These are phyloP conservation scores for Capsicum pubescens DNA, from an alignment of 257 asterid species.

Conservation along the genomic window DNA sequence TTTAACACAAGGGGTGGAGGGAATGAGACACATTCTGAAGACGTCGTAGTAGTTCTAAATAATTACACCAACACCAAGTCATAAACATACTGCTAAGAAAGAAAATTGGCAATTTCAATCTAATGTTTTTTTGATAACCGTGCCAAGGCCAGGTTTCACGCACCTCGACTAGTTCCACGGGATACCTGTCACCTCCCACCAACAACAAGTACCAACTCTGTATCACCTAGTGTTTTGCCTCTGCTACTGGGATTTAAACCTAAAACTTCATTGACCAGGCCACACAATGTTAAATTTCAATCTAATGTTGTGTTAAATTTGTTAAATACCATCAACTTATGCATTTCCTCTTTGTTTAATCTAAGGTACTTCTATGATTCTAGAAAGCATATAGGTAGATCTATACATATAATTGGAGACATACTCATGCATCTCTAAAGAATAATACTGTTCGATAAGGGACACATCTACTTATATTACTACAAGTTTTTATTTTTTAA, in stretches of 20 bases:
- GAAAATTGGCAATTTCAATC: neutral
- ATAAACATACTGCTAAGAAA: neutral
- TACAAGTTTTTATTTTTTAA: neutral
- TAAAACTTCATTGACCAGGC: neutral
- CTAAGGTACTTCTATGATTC: neutral
- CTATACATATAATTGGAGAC: neutral
- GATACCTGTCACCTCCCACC: too few relatives aligned
- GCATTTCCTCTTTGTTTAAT: neutral
- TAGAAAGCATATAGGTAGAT: neutral
- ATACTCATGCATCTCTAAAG: constrained; percentile 1
- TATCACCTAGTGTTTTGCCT: neutral
- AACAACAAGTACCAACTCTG: neutral
- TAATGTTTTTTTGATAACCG: neutral
- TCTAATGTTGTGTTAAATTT: neutral
- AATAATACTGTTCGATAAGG: neutral
- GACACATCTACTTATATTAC: neutral
- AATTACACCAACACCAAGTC: neutral
- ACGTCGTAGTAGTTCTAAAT: neutral
- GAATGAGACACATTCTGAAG: neutral
- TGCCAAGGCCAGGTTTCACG: neutral
- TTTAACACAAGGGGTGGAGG: neutral
- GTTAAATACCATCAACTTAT: neutral
- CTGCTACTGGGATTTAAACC: neutral
- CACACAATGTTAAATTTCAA: too few relatives aligned
- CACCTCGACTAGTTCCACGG: too few relatives aligned